Conservation (phyloP, 352 stramenopile species). For the Phytophthora ohioensis region DNA sequence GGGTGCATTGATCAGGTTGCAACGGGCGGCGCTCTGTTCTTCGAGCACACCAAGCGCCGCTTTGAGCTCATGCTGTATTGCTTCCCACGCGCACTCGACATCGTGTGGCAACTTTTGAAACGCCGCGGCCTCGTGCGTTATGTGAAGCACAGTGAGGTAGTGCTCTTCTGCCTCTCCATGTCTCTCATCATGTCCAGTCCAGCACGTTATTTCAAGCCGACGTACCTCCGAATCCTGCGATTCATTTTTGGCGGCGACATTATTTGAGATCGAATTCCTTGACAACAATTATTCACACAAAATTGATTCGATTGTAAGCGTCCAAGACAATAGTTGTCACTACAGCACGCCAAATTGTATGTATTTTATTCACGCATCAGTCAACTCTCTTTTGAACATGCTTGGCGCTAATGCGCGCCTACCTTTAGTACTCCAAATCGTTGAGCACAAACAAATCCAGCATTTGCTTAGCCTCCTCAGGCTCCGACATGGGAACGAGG, state of each 20-base stretch:
- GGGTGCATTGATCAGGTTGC: slow-evolving; percentile 45
- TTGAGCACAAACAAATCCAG: slow-evolving; percentile 77
- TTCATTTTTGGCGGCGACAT: slow-evolving; percentile 87
- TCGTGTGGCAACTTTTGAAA: slow-evolving; percentile 85
- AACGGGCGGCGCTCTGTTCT: slow-evolving; percentile 70
- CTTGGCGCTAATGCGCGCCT: slow-evolving; percentile 6
- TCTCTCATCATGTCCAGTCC: slow-evolving; percentile 85
- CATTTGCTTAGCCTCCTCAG: slow-evolving; percentile 72
- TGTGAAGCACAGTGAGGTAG: slow-evolving; percentile 77
- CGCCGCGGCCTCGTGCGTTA: slow-evolving; percentile 75
- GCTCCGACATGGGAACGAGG: slow-evolving; percentile 89
- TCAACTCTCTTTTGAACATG: slow-evolving; percentile 23
- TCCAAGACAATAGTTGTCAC: too few relatives aligned
- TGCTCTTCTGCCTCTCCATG: slow-evolving; percentile 88
- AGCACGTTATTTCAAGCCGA: slow-evolving; percentile 86
- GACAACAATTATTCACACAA: background rate
- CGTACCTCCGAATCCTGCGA: slow-evolving; percentile 80
- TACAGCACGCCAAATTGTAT: slow-evolving; percentile 1
- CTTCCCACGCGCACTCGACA: slow-evolving; percentile 74
- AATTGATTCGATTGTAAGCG: too few relatives aligned
- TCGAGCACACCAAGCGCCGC: slow-evolving; percentile 84
- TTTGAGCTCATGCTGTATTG: slow-evolving; percentile 91
- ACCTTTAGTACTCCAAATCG: slow-evolving; percentile 30
- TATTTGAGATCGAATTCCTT: slow-evolving; percentile 49
- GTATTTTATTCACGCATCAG: slow-evolving; percentile 15